A percentile compares a stretch with the other conserved stretches of the same genome.
These are phyloP conservation scores for Capsicum baccatum DNA, from an alignment of 257 asterid species.

Conservation along the genomic window DNA sequence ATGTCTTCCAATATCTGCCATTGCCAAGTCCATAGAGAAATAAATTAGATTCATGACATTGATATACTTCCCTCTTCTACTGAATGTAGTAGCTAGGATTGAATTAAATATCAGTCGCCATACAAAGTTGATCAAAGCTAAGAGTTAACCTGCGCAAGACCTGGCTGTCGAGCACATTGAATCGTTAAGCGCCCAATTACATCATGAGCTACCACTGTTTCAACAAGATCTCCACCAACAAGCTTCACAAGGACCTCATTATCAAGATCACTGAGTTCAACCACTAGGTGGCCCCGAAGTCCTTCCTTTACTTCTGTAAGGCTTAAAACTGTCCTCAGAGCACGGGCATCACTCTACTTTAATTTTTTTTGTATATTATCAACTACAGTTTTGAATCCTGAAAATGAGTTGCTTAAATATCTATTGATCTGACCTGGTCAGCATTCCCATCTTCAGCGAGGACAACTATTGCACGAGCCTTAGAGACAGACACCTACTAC, in stretches of 20 bases:
- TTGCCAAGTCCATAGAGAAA: constrained; percentile 35
- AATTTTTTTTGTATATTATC: constrained; percentile 33
- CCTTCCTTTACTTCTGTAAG: constrained; percentile 93
- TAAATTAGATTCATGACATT: constrained; percentile 27
- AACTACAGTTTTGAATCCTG: constrained; percentile 29
- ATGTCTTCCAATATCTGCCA: constrained; percentile 92
- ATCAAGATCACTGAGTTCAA: constrained; percentile 89
- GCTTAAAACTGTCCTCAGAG: constrained; percentile 87
- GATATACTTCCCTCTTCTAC: not conserved
- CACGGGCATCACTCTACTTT: constrained; percentile 93
- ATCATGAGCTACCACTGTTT: constrained; percentile 95
- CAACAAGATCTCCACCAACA: constrained; percentile 91
- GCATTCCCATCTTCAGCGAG: constrained; percentile 96
- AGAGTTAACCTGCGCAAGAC: constrained; percentile 85
- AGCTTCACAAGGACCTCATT: constrained; percentile 89
- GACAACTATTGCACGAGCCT: constrained; percentile 91
- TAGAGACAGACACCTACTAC: constrained; percentile 82
- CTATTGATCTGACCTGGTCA: constrained; percentile 66
- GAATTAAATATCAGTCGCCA: not conserved
- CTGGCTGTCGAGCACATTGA: constrained; percentile 96
- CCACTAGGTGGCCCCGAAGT: constrained; percentile 83
- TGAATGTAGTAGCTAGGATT: not conserved
- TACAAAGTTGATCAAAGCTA: constrained; percentile 22
- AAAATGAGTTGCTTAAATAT: constrained; percentile 32
- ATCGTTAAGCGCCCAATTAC: constrained; percentile 93